Evolutionary conservation across 768 basidiomycete species (phyloP).

Genomic region (Rhizopogon sp.): DNA sequence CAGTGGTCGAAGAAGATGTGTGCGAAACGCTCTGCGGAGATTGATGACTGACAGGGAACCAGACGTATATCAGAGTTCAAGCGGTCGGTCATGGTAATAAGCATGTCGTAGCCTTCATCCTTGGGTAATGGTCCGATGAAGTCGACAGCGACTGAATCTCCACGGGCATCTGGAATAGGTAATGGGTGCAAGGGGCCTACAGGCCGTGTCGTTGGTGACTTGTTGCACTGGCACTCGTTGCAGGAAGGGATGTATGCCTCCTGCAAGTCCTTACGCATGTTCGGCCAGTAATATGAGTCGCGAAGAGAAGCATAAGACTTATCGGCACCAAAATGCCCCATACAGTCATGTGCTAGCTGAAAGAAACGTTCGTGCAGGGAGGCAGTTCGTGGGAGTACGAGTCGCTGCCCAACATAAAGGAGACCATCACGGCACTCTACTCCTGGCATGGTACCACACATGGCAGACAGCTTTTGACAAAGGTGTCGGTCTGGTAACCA

Average conservation of each 20-base stretch:
- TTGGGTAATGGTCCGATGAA: slow-evolving; percentile 30
- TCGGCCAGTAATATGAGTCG: slow-evolving; percentile 22
- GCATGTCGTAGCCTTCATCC: slow-evolving; percentile 24
- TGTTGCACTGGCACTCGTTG: slow-evolving; percentile 22
- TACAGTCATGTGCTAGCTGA: too few species aligned
- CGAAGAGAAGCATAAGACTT: slow-evolving; percentile 7
- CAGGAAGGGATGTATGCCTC: slow-evolving; percentile 24
- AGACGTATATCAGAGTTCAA: slow-evolving; percentile 17
- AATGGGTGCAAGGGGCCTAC: slow-evolving; percentile 15
- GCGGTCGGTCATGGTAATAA: slow-evolving; percentile 21
- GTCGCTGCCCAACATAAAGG: too few species aligned
- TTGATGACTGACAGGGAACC: slow-evolving; percentile 3
- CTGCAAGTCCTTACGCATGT: slow-evolving; percentile 29
- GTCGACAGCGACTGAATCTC: slow-evolving; percentile 21
- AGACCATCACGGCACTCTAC: too few species aligned
- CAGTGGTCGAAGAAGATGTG: slow-evolving; percentile 20
- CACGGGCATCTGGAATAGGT: slow-evolving; percentile 14
- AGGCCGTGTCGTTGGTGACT: slow-evolving; percentile 9
- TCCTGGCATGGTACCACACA: too few species aligned
- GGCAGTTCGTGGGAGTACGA: too few species aligned
- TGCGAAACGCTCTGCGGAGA: slow-evolving; percentile 14
- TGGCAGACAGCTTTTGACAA: too few species aligned
- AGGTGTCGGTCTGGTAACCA: too few species aligned
- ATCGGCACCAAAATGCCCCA: too few species aligned
- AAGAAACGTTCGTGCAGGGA: too few species aligned